Evolutionary conservation across 148 eudicot species (phyloP).

Genomic region (Bassia scoparia): DNA sequence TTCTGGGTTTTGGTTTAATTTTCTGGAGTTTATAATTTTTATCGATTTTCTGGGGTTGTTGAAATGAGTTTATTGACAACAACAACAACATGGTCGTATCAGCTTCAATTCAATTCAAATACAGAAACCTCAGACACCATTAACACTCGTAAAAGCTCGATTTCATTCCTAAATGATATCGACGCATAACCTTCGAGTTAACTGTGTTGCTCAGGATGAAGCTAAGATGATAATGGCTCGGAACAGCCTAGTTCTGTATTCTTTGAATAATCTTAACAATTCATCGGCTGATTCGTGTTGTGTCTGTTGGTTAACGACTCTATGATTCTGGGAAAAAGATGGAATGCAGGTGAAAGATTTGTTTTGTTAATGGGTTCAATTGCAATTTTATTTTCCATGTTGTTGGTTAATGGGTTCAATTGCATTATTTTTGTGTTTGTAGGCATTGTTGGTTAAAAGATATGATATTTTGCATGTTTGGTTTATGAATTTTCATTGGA

Average conservation of each 20-base stretch:
- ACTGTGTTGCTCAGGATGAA: slow-evolving; percentile 33
- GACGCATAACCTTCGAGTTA: slow-evolving; percentile 17
- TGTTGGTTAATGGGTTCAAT: neutral
- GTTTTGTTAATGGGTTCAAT: neutral
- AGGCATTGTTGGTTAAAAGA: too few relatives aligned
- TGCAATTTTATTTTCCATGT: neutral
- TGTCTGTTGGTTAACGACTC: slow-evolving; percentile 58
- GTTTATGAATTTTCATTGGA: slow-evolving; percentile 1
- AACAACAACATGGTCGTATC: slow-evolving; percentile 50
- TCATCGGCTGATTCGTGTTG: slow-evolving; percentile 31
- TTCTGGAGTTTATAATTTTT: too few relatives aligned
- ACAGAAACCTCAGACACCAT: slow-evolving; percentile 33
- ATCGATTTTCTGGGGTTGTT: neutral
- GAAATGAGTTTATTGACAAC: slow-evolving; percentile 36
- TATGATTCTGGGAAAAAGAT: slow-evolving; percentile 34
- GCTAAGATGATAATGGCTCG: slow-evolving; percentile 21
- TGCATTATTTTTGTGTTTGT: neutral
- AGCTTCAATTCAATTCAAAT: slow-evolving; percentile 65
- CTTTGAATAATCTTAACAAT: slow-evolving; percentile 34
- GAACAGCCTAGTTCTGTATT: slow-evolving; percentile 30
- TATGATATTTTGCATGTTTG: neutral
- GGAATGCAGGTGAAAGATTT: slow-evolving; percentile 49
- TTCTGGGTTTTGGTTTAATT: neutral
- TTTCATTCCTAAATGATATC: slow-evolving; percentile 13
- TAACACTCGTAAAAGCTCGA: slow-evolving; percentile 31